phyloP scores from a whole-genome alignment of 768 basidiomycete species.

The Lactifluus subvellereus region DNA sequence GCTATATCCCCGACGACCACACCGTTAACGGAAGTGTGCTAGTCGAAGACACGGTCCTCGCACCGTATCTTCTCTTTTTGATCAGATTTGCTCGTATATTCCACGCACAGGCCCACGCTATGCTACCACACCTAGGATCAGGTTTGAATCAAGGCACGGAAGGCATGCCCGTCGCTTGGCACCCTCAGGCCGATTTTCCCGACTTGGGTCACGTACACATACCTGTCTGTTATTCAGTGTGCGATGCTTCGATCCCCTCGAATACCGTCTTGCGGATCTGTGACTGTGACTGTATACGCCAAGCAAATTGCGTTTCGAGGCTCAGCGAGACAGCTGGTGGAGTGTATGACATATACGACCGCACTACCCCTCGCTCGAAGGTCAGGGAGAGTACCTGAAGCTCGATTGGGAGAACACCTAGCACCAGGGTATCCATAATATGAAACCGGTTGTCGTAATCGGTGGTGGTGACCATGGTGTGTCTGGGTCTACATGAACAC shows the following conservation, averaged over 20 bases:
- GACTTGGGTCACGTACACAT: not conserved
- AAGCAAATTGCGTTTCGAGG: slow-evolving; percentile 33
- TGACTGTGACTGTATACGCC: no score
- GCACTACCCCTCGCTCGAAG: slow-evolving; percentile 28
- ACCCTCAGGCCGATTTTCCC: slow-evolving; percentile 11
- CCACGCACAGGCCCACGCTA: slow-evolving; percentile 42
- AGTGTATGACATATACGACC: slow-evolving; percentile 40
- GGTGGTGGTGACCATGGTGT: no score
- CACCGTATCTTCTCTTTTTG: not conserved
- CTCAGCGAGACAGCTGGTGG: slow-evolving; percentile 39
- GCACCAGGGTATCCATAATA: slow-evolving; percentile 36
- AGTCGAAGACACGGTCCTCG: slow-evolving; percentile 43
- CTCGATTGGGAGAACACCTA: slow-evolving; percentile 46
- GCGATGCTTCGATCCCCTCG: not conserved
- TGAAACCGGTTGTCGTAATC: not conserved
- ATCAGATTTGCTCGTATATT: not conserved
- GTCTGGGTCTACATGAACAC: no score
- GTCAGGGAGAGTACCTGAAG: slow-evolving; percentile 33
- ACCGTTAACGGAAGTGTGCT: slow-evolving; percentile 24
- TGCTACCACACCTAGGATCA: slow-evolving; percentile 53
- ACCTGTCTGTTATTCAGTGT: not conserved
- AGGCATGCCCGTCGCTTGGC: slow-evolving; percentile 29
- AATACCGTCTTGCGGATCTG: slow-evolving; percentile 24
- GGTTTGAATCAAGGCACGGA: slow-evolving; percentile 59
- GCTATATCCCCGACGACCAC: no score